Evolutionary conservation across 1,139 yeast species (phyloP).

Genomic region (Pichia sp.): DNA sequence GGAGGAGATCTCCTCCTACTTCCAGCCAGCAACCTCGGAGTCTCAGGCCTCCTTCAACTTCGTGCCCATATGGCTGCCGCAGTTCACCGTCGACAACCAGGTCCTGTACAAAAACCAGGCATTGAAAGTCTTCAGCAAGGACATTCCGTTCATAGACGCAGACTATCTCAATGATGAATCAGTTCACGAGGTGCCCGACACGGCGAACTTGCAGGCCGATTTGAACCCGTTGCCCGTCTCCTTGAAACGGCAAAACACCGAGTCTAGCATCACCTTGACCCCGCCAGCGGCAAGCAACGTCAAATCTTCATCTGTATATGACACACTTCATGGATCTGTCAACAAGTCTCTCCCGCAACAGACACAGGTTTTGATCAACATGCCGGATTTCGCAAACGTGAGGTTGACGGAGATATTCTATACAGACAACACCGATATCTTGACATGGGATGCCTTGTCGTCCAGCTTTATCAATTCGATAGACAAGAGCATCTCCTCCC

Average conservation of each 20-base stretch:
- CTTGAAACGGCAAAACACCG: slow-evolving; percentile 8
- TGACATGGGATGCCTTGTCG: slow-evolving; percentile 53
- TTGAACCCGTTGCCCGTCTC: slow-evolving; percentile 20
- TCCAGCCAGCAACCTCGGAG: slow-evolving; percentile 34
- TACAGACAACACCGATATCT: slow-evolving; percentile 52
- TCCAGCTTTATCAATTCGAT: slow-evolving; percentile 45
- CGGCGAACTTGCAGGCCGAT: slow-evolving; percentile 20
- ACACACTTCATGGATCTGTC: background rate
- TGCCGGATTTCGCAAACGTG: slow-evolving; percentile 8
- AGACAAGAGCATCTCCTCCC: slow-evolving; percentile 45
- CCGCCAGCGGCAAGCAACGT: background rate
- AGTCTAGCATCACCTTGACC: slow-evolving; percentile 2
- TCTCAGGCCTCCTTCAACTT: slow-evolving; percentile 34
- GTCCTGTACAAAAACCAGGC: slow-evolving; percentile 57
- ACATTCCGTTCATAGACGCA: slow-evolving; percentile 46
- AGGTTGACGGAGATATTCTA: slow-evolving; percentile 35
- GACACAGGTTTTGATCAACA: slow-evolving; percentile 7
- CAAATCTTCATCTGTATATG: background rate
- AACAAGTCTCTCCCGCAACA: slow-evolving; percentile 2
- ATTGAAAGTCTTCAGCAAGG: slow-evolving; percentile 53
- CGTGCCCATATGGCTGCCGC: slow-evolving; percentile 49
- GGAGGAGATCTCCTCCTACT: slow-evolving; percentile 41
- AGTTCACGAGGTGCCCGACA: slow-evolving; percentile 29
- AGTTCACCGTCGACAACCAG: slow-evolving; percentile 52
- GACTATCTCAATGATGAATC: slow-evolving; percentile 36